phyloP scores from a whole-genome alignment of 1,139 yeast genomes.

The Blastobotrys aristatus region DNA sequence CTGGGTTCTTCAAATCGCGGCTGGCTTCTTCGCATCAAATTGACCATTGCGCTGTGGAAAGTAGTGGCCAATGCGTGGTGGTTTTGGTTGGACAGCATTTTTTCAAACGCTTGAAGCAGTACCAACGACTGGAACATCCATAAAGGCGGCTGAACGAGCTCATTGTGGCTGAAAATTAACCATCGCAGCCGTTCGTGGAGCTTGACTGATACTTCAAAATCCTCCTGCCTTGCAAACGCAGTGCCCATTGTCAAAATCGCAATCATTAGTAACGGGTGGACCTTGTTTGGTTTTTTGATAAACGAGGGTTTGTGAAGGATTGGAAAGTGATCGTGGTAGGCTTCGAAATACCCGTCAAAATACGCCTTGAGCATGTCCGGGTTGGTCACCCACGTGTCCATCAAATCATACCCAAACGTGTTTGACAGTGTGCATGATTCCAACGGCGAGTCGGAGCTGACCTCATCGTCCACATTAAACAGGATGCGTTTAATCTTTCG shows the following conservation, averaged over 20 bases:
- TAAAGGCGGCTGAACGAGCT: conserved; percentile 30
- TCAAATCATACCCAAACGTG: conserved; percentile 18
- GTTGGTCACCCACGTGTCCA: conserved; percentile 21
- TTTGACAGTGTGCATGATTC: conserved; percentile 20
- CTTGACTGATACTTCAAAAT: conserved; percentile 24
- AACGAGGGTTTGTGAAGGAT: conserved; percentile 29
- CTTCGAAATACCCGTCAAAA: conserved; percentile 25
- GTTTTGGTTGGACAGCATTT: conserved; percentile 45
- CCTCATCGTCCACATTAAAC: conserved; percentile 13
- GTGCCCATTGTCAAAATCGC: conserved; percentile 31
- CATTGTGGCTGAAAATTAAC: conserved; percentile 24
- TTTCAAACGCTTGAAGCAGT: conserved; percentile 58
- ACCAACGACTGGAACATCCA: conserved; percentile 62
- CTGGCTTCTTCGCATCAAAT: conserved; percentile 27
- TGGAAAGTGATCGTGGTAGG: conserved; percentile 33
- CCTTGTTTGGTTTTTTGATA: conserved; percentile 22
- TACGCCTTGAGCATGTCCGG: conserved; percentile 20
- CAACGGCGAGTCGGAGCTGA: conserved; percentile 16
- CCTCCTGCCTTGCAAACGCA: conserved; percentile 23
- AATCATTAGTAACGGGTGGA: conserved; percentile 28
- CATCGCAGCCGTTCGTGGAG: conserved; percentile 27
- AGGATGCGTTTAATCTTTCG: conserved; percentile 18
- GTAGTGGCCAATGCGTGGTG: conserved; percentile 36
- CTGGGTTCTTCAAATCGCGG: conserved; percentile 19
- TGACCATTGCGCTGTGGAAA: conserved; percentile 24